Evolutionary conservation across 495 filamentous ascomycete species (phyloP), one percentile per base, ranked within the genome.

Genomic region (Penicilliopsis zonata): DNA sequence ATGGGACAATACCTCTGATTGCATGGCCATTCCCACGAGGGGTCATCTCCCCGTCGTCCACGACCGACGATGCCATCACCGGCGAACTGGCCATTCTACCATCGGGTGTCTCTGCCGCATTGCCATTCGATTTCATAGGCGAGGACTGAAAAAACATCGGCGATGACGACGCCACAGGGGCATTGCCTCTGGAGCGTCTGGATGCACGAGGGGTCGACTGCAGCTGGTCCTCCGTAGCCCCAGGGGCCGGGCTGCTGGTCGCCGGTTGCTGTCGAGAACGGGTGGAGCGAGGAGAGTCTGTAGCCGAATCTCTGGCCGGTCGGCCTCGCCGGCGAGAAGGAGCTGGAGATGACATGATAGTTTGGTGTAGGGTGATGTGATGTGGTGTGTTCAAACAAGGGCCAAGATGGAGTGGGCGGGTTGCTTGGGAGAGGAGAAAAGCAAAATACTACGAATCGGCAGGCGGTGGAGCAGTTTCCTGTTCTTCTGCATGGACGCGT

Each of bases 61-160:
- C 63, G 13, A 63, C 58, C 3, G 70, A 70, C 33, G 66, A 59
- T 42, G 72, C 76, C 46, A 72, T 58, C 32, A 79, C 40, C 10
- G 79, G 75, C n/a, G 78, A 86, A 59, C 77, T 84, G 21, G 73
- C 63, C 53, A 74, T 67, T 26, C 55, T 61, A 18, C 56, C 61
- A 38, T 63, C 57, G 20, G 60, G 60, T 18, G 67, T 74, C 47
- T 70, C 71, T 45, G 73, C 67, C 39, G 48, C 66, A 43, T 66
- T 66, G 48, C 61, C 69, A 38, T 53, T 63, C 31, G 58, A 69
- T 43, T 63, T 69, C 8, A 60, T 67, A 3, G 86, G 80, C 9
- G 85, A 86, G 1, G 85, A 90, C 36, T 76, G 75, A 52, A 77
- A 90, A 52, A 84, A 82, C 36, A 92, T 68, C 17, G 86, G 86